Evolutionary conservation across 331 rosid genomes (phyloP).

Genomic region (Rosa hybrid): DNA sequence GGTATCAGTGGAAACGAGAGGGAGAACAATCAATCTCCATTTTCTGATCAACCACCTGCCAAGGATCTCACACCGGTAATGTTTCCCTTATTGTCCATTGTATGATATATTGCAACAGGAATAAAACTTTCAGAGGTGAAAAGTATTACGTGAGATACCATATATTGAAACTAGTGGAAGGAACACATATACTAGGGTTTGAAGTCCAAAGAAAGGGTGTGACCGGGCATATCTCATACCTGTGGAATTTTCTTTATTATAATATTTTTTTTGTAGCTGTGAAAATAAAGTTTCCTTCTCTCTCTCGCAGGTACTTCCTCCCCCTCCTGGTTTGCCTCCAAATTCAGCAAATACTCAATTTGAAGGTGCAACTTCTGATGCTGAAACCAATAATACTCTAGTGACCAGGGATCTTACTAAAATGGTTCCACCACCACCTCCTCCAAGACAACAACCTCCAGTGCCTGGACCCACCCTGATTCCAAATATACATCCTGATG

Average conservation of each 20-base stretch:
- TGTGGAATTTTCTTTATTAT: background rate
- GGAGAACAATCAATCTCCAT: conserved; percentile 57
- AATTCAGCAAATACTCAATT: conserved; percentile 51
- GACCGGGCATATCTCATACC: conserved; percentile 13
- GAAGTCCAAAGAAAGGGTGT: conserved; percentile 10
- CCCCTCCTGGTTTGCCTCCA: conserved; percentile 68
- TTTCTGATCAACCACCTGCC: conserved; percentile 52
- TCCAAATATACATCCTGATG: conserved; percentile 68
- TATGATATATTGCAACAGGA: conserved; percentile 17
- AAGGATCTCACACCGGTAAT: conserved; percentile 69
- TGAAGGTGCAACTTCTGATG: conserved; percentile 53
- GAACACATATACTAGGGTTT: background rate
- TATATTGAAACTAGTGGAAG: conserved; percentile 9
- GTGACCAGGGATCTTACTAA: conserved; percentile 59
- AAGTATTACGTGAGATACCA: background rate
- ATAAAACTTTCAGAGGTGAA: background rate
- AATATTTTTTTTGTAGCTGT: conserved; percentile 3
- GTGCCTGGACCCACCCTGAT: conserved; percentile 60
- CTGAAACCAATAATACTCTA: conserved; percentile 47
- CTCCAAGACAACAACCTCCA: conserved; percentile 71
- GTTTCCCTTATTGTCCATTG: conserved; percentile 4
- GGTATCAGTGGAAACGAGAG: conserved; percentile 58
- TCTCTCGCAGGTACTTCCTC: conserved; percentile 74
- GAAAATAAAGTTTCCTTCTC: conserved; percentile 27
- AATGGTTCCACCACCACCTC: conserved; percentile 76